phyloP scores from a whole-genome alignment of 352 stramenopile genomes.

The Plasmopara muralis region DNA sequence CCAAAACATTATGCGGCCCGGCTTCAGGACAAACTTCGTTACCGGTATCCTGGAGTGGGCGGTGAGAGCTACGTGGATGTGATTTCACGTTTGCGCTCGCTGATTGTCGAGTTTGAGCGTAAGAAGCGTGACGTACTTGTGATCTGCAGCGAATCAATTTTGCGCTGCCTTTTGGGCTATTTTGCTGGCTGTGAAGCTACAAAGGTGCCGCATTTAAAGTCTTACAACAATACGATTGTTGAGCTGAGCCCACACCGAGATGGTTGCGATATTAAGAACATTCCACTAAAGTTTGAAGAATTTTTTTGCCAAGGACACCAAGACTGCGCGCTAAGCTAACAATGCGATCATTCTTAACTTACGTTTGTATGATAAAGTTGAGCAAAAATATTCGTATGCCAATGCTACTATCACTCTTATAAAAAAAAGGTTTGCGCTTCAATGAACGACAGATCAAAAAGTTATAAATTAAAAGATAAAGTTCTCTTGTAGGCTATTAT shows the following conservation, averaged over 20 bases:
- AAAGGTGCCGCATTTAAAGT: conserved; percentile 66
- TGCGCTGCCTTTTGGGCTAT: conserved; percentile 76
- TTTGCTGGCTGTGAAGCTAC: conserved; percentile 67
- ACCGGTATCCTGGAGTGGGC: conserved; percentile 84
- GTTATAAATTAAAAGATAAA: too few relatives aligned
- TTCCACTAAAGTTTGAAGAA: conserved; percentile 60
- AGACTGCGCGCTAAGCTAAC: conserved; percentile 12
- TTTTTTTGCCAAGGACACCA: conserved; percentile 16
- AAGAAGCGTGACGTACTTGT: conserved; percentile 86
- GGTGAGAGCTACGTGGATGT: conserved; percentile 93
- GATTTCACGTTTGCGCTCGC: conserved; percentile 85
- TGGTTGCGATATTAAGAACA: conserved; percentile 78
- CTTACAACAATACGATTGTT: conserved; percentile 64
- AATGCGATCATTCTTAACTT: too few relatives aligned
- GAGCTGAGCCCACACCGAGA: conserved; percentile 77
- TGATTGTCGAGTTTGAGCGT: conserved; percentile 91
- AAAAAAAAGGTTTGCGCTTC: too few relatives aligned
- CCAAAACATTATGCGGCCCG: conserved; percentile 81
- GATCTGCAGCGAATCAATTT: conserved; percentile 75
- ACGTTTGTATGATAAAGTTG: too few relatives aligned
- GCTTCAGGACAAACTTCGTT: conserved; percentile 87
- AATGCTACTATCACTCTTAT: too few relatives aligned
- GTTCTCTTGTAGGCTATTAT: too few relatives aligned
- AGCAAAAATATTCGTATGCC: too few relatives aligned
- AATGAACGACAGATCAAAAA: too few relatives aligned